phyloP scores from a whole-genome alignment of 176 grass and related monocot genomes.

The Pontederia paniculata region DNA sequence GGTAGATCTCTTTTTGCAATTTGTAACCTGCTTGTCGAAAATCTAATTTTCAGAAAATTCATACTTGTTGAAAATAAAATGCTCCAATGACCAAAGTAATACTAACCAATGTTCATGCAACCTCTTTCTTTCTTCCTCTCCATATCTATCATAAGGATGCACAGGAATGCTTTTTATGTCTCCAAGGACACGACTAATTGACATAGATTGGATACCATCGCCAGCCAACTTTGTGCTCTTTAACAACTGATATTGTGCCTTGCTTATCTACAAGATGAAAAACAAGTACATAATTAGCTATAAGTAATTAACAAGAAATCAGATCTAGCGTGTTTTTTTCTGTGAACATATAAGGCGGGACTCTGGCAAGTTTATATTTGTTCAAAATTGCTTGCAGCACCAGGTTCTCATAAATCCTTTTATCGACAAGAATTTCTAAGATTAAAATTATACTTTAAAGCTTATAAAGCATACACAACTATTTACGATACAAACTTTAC shows the following conservation, averaged over 20 bases:
- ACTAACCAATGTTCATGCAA: slow-evolving; percentile 36
- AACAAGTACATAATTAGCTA: slow-evolving; percentile 2
- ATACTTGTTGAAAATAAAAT: not conserved
- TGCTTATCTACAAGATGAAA: slow-evolving; percentile 37
- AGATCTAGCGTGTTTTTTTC: no score
- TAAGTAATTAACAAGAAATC: not conserved
- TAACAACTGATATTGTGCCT: slow-evolving; percentile 36
- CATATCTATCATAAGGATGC: slow-evolving; percentile 33
- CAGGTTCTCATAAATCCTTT: no score
- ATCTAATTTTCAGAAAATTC: slow-evolving; percentile 9
- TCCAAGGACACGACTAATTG: slow-evolving; percentile 37
- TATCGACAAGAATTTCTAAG: no score
- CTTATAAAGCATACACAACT: no score
- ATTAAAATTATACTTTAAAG: no score
- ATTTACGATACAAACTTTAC: no score
- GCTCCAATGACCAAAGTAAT: not conserved
- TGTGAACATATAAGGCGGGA: no score
- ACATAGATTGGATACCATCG: slow-evolving; percentile 44
- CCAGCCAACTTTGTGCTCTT: slow-evolving; percentile 45
- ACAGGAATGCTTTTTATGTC: slow-evolving; percentile 38
- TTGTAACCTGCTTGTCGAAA: slow-evolving; percentile 29
- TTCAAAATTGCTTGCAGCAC: no score
- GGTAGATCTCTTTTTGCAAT: slow-evolving; percentile 34
- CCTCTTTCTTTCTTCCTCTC: slow-evolving; percentile 35
- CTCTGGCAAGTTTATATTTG: no score